Base-by-base conservation (phyloP, 2,329 filamentous ascomycete species). In the Mariannaea elegans region DNA sequence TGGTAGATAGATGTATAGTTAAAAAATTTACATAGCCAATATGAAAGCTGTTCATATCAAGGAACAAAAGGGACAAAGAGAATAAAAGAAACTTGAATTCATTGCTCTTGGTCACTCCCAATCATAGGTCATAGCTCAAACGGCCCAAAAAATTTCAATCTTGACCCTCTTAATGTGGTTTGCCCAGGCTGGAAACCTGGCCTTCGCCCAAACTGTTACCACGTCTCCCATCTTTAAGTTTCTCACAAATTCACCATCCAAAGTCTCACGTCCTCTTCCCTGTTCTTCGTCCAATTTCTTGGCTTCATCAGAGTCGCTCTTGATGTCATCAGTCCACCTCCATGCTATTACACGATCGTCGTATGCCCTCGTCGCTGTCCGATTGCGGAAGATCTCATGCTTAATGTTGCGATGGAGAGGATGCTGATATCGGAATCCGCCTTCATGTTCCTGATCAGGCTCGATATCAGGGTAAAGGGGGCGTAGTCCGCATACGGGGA, bases 151-250 rank as follows among this genome's bases (percentile, higher is more conserved):
- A 23, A 89, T 77, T 57, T 85, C 83, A 27, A 89, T 74, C 70
- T 79, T 77, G 2, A 83, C 81, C 12, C 73, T 77, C 45, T 82
- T 71, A 9, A 88, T 71, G 12, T 73, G 51, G 61, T 89, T 89
- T 1, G 53, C 44, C 87, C 87, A 90, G 0, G 75, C 81, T 0
- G 69, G 72, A 55, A 85, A 89, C 58, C 86, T 80, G 2, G 84
- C 80, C 72, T 84, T 87, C 1, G 76, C 86, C 87, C 87, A 89
- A 2, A 89, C 68, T 0, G 86, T 88, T 10, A 89, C 74, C 16
- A 87, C 81, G 64, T 90, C 87, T 1, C 87, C 87, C n/a, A 86
- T 64, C 64, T 80, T 81, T 64, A 90, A 68, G 44, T 74, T 77
- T 14, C 82, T 80, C 31, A 90, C 81, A 70, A 87, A 88, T 34